Base-by-base conservation (phyloP, 2,329 filamentous ascomycete species). In the Sclerotinia glacialis region DNA sequence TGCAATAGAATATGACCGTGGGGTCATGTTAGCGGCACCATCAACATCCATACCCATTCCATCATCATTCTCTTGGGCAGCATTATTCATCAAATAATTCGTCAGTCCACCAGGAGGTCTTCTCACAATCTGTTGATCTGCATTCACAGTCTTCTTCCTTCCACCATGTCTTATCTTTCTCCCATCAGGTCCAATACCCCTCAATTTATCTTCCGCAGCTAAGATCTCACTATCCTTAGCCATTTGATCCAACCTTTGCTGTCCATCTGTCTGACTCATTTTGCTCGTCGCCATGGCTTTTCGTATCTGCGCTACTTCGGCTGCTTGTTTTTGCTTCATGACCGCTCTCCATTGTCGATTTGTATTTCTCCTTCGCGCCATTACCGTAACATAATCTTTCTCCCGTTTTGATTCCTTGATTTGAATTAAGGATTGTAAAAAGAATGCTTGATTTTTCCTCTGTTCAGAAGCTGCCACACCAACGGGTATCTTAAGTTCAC, bases 321-420 rank as follows among this genome's bases (percentile, higher is more conserved):
- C 63, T 21, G 66, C 46, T 47, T 68, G 52, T 11, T 72, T 64
- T 2, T 70, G 54, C 16, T 69, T 53, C 34, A 69, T 54, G 2
- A 62, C 31, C 37, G 47, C 50, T 40, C 65, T 69, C 73, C 74
- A 75, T 49, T 67, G 68, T 11, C 53, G 47, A 54, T 69, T 71
- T 7, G 67, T 71, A 53, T 69, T 55, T 18, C 79, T 74, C 49
- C 73, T 76, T 26, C 73, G 69, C 14, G 84, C 83, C 74, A 85
- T 83, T 5, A 88, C 81, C 0, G 87, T 89, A 34, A 91, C 87
- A 21, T 84, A 78, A 73, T 92, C 89, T 23, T 76, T 80, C 76
- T 92, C 88, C 9, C 87, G 88, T 71, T 82, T 86, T 37, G 81
- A 81, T 59, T 81, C 82, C 76, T 92, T 92, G 62, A 89, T 77